Evolutionary conservation across 2,329 filamentous ascomycete genomes (phyloP).

Genomic region (Aspergillus arachidicola): DNA sequence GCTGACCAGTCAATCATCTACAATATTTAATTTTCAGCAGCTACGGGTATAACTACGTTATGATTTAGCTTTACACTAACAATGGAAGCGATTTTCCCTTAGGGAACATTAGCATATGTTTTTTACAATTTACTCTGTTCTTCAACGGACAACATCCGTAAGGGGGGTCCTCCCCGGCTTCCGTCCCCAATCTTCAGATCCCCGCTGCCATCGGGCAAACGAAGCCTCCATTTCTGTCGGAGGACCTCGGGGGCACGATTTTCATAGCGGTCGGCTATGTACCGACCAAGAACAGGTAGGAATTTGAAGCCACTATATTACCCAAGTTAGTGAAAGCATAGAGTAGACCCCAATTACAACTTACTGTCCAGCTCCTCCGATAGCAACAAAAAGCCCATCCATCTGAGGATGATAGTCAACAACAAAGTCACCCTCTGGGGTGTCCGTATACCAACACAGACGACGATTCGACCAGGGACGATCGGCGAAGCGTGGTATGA

Average conservation of each 20-base stretch:
- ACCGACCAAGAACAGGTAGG: constrained; percentile 17
- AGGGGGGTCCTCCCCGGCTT: constrained; percentile 16
- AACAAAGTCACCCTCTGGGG: constrained; percentile 67
- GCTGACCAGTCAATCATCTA: not conserved
- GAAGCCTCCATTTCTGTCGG: constrained; percentile 16
- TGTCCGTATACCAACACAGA: constrained; percentile 76
- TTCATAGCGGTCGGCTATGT: constrained; percentile 18
- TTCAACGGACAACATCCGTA: constrained; percentile 11
- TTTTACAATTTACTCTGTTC: constrained; percentile 16
- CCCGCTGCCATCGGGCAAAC: not conserved
- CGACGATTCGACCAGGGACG: constrained; percentile 62
- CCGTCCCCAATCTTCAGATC: constrained; percentile 15
- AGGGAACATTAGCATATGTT: not conserved
- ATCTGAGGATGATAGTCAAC: constrained; percentile 66
- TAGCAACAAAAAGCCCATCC: constrained; percentile 42
- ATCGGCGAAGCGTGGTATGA: constrained; percentile 61
- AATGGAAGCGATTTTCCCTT: not conserved
- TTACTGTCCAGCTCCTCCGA: constrained; percentile 24
- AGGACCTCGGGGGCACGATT: not conserved
- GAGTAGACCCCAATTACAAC: constrained; percentile 13
- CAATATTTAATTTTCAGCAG: not conserved
- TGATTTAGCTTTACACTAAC: not conserved
- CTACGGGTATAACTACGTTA: not conserved
- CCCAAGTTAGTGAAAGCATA: not conserved
- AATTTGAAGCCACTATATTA: constrained; percentile 19